Evolutionary conservation across 345 rosid species (phyloP).

Genomic region (Salix brachista): DNA sequence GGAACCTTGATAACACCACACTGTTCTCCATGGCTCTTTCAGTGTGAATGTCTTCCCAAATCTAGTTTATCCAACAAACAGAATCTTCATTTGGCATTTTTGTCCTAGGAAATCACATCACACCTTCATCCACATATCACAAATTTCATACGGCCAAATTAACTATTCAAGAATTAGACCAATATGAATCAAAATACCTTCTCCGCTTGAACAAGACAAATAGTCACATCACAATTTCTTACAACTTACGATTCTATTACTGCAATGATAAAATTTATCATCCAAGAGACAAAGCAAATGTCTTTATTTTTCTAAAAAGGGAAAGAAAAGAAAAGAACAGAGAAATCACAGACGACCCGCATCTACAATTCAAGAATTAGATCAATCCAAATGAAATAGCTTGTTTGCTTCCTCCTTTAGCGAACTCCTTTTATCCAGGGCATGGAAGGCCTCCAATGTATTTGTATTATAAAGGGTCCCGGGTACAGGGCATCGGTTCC

Average conservation of each 20-base stretch:
- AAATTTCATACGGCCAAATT: background rate
- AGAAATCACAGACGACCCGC: background rate
- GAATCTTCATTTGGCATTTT: background rate
- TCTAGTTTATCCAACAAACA: slow-evolving; percentile 39
- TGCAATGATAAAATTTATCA: background rate
- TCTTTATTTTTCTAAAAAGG: too few species aligned
- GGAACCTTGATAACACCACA: slow-evolving; percentile 61
- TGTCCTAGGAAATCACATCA: background rate
- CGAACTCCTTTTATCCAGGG: slow-evolving; percentile 59
- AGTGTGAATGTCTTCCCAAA: slow-evolving; percentile 82
- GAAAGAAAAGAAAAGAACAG: too few species aligned
- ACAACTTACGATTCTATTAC: background rate
- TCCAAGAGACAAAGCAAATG: background rate
- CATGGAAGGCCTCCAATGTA: slow-evolving; percentile 63
- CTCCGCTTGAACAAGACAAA: background rate
- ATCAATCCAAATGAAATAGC: slow-evolving; percentile 32
- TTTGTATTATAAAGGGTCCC: slow-evolving; percentile 76
- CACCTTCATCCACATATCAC: background rate
- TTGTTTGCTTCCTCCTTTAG: slow-evolving; percentile 66
- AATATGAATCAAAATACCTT: background rate
- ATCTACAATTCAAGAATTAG: background rate
- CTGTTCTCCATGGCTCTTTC: slow-evolving; percentile 74
- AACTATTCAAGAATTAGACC: background rate
- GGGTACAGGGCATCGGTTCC: slow-evolving; percentile 75
- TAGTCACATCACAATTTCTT: background rate